Percentiles rank a stretch among this genome's conserved stretches.
These are phyloP conservation scores for Linaria vulgaris DNA, from an alignment of 257 asterid species.

Conservation along the genomic window DNA sequence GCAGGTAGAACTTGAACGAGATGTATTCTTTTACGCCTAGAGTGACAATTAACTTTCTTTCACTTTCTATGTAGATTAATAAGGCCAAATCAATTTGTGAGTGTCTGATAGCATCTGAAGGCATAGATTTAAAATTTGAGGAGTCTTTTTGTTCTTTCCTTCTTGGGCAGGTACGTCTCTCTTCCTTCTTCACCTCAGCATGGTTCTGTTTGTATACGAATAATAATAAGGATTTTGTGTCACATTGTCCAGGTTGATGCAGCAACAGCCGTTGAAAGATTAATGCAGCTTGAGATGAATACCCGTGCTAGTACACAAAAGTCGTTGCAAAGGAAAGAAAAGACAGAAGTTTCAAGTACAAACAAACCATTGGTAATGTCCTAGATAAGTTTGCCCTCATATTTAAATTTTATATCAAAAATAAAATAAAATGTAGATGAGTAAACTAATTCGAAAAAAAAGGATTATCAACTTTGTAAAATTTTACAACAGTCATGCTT, in stretches of 20 bases:
- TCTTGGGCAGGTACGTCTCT: slow-evolving; percentile 79
- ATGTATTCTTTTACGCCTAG: slow-evolving; percentile 10
- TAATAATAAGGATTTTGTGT: slow-evolving; percentile 22
- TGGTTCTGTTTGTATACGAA: slow-evolving; percentile 17
- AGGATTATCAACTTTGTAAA: not conserved
- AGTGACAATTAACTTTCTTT: slow-evolving; percentile 22
- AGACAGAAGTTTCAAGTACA: slow-evolving; percentile 49
- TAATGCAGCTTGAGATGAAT: slow-evolving; percentile 64
- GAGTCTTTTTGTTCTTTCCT: slow-evolving; percentile 91
- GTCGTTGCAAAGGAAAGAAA: slow-evolving; percentile 55
- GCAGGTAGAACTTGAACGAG: not conserved
- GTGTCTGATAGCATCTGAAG: slow-evolving; percentile 86
- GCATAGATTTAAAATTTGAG: slow-evolving; percentile 86
- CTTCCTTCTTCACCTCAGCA: slow-evolving; percentile 26
- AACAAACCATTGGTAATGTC: slow-evolving; percentile 68
- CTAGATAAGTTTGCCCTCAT: slow-evolving; percentile 9
- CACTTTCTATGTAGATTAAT: slow-evolving; percentile 56
- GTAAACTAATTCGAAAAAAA: too few species aligned
- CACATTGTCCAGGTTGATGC: slow-evolving; percentile 71
- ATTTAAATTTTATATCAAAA: too few species aligned
- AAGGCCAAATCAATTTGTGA: slow-evolving; percentile 78
- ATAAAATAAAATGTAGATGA: too few species aligned
- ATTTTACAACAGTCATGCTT: too few species aligned
- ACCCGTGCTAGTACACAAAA: slow-evolving; percentile 50
- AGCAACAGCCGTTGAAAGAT: slow-evolving; percentile 70